Base-by-base conservation (phyloP, 2,329 filamentous ascomycete species). In the Hortaea sp. region DNA sequence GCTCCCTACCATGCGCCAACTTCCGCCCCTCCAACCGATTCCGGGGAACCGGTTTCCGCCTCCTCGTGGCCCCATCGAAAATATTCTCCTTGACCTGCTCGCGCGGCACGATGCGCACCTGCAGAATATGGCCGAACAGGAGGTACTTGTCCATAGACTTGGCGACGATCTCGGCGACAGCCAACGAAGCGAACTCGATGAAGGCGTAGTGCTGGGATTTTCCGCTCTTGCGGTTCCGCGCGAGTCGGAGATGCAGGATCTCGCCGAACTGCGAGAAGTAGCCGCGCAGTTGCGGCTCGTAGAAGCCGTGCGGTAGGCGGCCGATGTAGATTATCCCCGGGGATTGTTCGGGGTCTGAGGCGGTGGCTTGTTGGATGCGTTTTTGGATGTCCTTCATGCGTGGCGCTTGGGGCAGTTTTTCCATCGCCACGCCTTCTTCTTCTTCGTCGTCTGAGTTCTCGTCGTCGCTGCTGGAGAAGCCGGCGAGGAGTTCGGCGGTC, bases 71-170 rank as follows among this genome's bases (percentile, higher is more conserved):
- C 34, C 88, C 88, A 70, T 92, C 88, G 79, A 88, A 97, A 44
- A 95, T 72, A 51, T 87, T 76, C 27, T 81, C 76, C 63, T 94
- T 87, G 39, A 95, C 72, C 62, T 89, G 81, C 50, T 85, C 86
- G 47, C 79, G 71, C 4, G 86, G 79, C 4, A 95, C 77, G 27
- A 81, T 72, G 63, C 87, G 85, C 68, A 89, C 90, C 68, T 94
- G 90, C 57, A 98, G 74, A 51, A 97, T 85, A 65, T 95, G 90
- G 5, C 88, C 87, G 65, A 95, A 97, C 62, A 98, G 77, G 35
- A 97, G 79, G 68, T 98, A 98, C 69, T 89, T 94, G 74, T 95
- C 81, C 92, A 98, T 98, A 20, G 92, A 95, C 70, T 88, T 86
- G 42, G 87, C 84, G 29, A 94, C 90, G 57, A 97, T 88, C 59